These are phyloP conservation scores for Xylaria sp. DNA, from an alignment of 2,329 filamentous ascomycete species.

Conservation along the genomic window DNA sequence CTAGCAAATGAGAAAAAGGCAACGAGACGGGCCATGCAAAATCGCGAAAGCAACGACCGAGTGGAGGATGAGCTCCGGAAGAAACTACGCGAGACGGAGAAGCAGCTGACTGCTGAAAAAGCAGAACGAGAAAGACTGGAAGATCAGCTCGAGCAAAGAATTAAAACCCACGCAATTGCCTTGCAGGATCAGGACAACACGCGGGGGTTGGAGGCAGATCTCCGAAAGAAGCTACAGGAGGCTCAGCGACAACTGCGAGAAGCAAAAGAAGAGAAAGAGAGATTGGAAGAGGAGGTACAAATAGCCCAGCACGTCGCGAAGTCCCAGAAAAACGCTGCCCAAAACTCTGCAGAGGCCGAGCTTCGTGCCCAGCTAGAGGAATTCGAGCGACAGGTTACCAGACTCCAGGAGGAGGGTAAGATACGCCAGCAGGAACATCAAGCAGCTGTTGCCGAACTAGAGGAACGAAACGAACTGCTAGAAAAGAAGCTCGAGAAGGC, in stretches of 20 bases:
- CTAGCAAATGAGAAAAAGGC: constrained; percentile 82
- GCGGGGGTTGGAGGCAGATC: constrained; percentile 41
- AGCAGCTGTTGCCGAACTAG: constrained; percentile 64
- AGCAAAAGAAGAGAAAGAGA: constrained; percentile 42
- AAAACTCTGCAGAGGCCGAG: constrained; percentile 35
- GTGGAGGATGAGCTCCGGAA: constrained; percentile 51
- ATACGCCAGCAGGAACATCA: constrained; percentile 54
- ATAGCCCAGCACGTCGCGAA: constrained; percentile 38
- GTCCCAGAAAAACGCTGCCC: constrained; percentile 34
- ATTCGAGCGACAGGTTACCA: constrained; percentile 40
- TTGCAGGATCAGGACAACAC: constrained; percentile 41
- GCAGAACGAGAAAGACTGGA: constrained; percentile 42
- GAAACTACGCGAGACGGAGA: constrained; percentile 45
- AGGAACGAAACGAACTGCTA: constrained; percentile 66
- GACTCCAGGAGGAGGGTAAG: constrained; percentile 54
- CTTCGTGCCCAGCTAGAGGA: constrained; percentile 41
- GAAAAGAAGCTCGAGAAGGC: constrained; percentile 74
- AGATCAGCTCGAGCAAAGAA: constrained; percentile 43
- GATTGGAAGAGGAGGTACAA: constrained; percentile 44
- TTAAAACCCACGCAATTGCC: constrained; percentile 38
- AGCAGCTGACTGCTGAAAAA: constrained; percentile 40
- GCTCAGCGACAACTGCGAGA: constrained; percentile 39
- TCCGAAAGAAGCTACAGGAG: constrained; percentile 43
- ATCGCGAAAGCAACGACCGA: constrained; percentile 50
- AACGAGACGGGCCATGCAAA: constrained; percentile 59